Conservation (phyloP, 352 stramenopile species). For the Saprolegnia diclina region DNA sequence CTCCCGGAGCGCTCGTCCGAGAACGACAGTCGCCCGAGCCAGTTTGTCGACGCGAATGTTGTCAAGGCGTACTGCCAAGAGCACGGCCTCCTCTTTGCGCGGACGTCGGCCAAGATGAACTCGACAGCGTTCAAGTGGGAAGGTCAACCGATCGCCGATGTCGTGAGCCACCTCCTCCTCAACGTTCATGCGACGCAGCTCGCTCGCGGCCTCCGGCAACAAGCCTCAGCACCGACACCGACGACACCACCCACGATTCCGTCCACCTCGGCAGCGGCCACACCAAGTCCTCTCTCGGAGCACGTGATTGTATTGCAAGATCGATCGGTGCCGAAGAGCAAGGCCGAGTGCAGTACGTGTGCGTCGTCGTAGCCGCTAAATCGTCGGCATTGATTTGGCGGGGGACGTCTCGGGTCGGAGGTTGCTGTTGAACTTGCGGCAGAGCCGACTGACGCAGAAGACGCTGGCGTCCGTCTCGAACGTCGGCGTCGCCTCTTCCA, state of each 20-base stretch:
- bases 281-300: background rate
- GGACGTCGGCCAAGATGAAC: conserved; percentile 64
- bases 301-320: background rate
- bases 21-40: conserved; percentile 19
- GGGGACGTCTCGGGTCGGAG: background rate
- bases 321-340: background rate
- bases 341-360: conserved; percentile 4
- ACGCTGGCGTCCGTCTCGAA: background rate
- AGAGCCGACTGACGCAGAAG: conserved; percentile 15
- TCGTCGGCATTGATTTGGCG: too few species aligned
- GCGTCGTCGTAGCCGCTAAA: background rate
- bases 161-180: conserved; percentile 50
- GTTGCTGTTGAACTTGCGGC: conserved; percentile 1
- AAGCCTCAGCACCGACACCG: background rate
- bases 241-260: background rate
- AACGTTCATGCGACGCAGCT: conserved; percentile 49
- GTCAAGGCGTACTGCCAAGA: conserved; percentile 52
- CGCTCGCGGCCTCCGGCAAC: conserved; percentile 28
- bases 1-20: conserved; percentile 30
- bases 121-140: conserved; percentile 50
- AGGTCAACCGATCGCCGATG: conserved; percentile 42
- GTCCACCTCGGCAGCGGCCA: background rate
- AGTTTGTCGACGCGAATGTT: conserved; percentile 43
- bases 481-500: conserved; percentile 36
- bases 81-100: conserved; percentile 54